These are phyloP conservation scores for Clitocybe nebularis DNA, from an alignment of 1,284 basidiomycete genomes.

Conservation along the genomic window DNA sequence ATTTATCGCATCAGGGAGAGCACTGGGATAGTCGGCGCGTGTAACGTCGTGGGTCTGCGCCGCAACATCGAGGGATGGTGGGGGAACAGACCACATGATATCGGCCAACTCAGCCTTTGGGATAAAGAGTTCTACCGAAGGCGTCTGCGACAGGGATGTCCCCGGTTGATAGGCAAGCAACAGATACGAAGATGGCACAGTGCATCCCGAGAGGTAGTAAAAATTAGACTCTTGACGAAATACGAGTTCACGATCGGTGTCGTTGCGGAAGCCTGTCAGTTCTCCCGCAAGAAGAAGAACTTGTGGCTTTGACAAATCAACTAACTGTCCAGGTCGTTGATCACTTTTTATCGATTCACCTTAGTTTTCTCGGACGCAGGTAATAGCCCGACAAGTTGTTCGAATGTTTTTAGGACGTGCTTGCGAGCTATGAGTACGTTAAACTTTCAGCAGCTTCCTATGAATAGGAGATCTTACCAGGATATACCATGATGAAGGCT, in stretches of 20 bases:
- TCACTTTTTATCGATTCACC: conserved; percentile 28
- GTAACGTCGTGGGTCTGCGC: conserved; percentile 54
- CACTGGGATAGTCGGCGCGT: conserved; percentile 44
- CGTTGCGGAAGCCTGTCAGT: conserved; percentile 66
- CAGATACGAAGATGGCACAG: conserved; percentile 66
- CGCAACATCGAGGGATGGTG: conserved; percentile 65
- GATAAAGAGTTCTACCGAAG: conserved; percentile 67
- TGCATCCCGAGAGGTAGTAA: conserved; percentile 80
- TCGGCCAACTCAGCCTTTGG: conserved; percentile 69
- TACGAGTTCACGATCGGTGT: conserved; percentile 83
- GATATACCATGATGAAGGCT: conserved; percentile 28
- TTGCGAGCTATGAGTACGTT: conserved; percentile 27
- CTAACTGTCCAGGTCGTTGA: not conserved
- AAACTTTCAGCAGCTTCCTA: conserved; percentile 6
- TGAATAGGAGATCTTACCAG: conserved; percentile 24
- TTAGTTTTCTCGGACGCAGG: conserved; percentile 46
- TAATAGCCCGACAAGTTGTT: conserved; percentile 43
- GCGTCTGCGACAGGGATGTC: conserved; percentile 40
- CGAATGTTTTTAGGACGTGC: conserved; percentile 50
- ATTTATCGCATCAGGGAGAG: conserved; percentile 49
- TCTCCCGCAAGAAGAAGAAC: conserved; percentile 59
- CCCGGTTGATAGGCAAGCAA: conserved; percentile 57
- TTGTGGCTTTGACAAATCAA: conserved; percentile 54
- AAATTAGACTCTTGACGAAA: conserved; percentile 86
- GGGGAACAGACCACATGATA: conserved; percentile 85